A percentile compares a stretch with the other conserved stretches of the same genome.
phyloP scores from a whole-genome alignment of 768 basidiomycete genomes.

The Auricularia cornea region DNA sequence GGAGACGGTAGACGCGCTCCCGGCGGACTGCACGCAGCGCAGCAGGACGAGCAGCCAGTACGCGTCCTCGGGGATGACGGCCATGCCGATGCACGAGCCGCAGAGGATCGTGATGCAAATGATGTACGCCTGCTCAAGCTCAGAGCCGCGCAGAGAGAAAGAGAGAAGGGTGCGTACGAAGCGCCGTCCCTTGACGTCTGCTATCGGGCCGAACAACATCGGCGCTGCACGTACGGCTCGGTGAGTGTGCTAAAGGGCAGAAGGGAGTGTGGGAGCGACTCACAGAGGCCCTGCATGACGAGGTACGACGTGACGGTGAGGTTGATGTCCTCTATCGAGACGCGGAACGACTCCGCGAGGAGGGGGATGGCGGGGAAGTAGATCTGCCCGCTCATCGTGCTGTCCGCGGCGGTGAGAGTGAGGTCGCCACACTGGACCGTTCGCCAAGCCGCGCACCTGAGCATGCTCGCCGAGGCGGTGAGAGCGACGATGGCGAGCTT shows the following conservation, averaged over 20 bases:
- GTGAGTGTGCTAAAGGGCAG: neutral
- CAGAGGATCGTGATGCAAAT: constrained; percentile 55
- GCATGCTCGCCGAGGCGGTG: constrained; percentile 6
- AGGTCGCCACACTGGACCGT: too few species aligned
- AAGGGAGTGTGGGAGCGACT: constrained; percentile 11
- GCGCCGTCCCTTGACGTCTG: constrained; percentile 57
- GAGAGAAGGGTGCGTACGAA: constrained; percentile 27
- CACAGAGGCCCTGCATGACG: constrained; percentile 56
- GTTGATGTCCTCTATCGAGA: constrained; percentile 65
- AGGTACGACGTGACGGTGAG: constrained; percentile 75
- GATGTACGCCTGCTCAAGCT: constrained; percentile 28
- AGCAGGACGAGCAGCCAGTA: constrained; percentile 77
- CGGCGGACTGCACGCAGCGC: constrained; percentile 71
- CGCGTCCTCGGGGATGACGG: constrained; percentile 43
- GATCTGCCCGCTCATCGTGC: constrained; percentile 11
- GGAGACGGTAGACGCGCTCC: constrained; percentile 63
- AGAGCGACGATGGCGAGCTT: constrained; percentile 7
- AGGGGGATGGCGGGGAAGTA: constrained; percentile 53
- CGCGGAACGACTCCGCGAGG: constrained; percentile 51
- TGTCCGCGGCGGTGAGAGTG: neutral
- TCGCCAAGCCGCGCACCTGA: too few species aligned
- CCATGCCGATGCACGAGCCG: constrained; percentile 56
- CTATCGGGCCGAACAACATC: constrained; percentile 57
- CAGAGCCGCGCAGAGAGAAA: neutral
- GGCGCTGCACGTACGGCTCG: constrained; percentile 25